phyloP scores from a whole-genome alignment of 208 protist genomes.

The Acanthamoeba polyphaga region DNA sequence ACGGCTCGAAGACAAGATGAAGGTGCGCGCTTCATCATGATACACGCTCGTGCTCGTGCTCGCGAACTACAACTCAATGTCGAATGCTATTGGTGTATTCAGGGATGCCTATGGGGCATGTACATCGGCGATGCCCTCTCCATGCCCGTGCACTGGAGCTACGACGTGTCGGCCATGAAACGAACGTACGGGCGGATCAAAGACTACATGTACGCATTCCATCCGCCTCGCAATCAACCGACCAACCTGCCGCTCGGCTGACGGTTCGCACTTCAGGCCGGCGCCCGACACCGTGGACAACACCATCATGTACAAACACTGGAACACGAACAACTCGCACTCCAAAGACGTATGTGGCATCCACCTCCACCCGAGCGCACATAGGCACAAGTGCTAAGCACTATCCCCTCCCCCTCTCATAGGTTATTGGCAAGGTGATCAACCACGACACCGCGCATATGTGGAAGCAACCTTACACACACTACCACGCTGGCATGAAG shows the following conservation, averaged over 20 bases:
- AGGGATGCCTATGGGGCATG: conserved; percentile 68
- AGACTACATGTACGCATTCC: background rate
- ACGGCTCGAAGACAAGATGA: conserved; percentile 6
- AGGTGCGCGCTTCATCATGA: background rate
- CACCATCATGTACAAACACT: conserved; percentile 55
- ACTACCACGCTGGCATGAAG: conserved; percentile 58
- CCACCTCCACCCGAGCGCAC: background rate
- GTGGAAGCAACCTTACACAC: conserved; percentile 51
- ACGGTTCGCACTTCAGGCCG: background rate
- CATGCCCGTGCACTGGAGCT: conserved; percentile 80
- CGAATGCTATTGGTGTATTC: background rate
- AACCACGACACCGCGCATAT: conserved; percentile 16
- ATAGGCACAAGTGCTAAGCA: background rate
- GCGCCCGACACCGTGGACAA: conserved; percentile 43
- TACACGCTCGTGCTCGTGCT: background rate
- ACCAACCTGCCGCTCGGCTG: background rate
- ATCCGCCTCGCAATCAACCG: background rate
- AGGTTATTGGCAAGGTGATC: conserved; percentile 58
- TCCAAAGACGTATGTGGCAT: conserved; percentile 5
- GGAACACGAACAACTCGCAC: background rate
- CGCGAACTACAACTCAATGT: background rate
- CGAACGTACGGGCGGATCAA: background rate
- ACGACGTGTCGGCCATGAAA: conserved; percentile 23
- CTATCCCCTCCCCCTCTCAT: background rate
- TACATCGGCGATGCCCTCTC: conserved; percentile 75